Percentiles rank a stretch among this genome's conserved stretches.
Conservation (phyloP, 2,329 filamentous ascomycete species). For the Fusarium xylarioides region DNA sequence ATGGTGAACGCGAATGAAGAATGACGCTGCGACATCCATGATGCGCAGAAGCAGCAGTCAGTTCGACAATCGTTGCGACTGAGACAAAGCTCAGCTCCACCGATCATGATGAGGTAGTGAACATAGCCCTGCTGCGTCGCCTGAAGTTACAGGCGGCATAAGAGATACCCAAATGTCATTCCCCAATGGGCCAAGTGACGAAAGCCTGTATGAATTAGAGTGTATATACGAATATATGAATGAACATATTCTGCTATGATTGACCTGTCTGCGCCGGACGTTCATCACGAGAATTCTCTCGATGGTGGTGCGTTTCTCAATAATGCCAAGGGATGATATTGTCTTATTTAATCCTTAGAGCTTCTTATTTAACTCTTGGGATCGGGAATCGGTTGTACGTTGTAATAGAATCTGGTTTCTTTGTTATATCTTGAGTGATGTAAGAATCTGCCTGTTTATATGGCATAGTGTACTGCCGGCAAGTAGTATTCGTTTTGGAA, state of each 20-base stretch:
- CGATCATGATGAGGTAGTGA: neutral
- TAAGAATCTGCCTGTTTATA: too few relatives aligned
- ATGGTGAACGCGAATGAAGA: neutral
- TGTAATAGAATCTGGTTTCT: too few relatives aligned
- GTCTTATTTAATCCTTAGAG: too few relatives aligned
- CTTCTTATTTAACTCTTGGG: too few relatives aligned
- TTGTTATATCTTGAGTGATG: too few relatives aligned
- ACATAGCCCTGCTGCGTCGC: neutral
- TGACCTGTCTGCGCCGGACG: neutral
- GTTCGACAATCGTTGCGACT: neutral
- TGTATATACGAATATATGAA: conserved; percentile 15
- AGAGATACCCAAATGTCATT: conserved; percentile 19
- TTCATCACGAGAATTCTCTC: too few relatives aligned
- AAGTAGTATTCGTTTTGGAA: too few relatives aligned
- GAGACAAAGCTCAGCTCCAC: neutral
- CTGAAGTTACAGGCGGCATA: neutral
- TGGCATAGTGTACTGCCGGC: too few relatives aligned
- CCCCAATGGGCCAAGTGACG: neutral
- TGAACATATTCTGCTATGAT: neutral
- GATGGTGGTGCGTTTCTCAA: too few relatives aligned
- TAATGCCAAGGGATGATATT: too few relatives aligned
- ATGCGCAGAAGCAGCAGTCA: neutral
- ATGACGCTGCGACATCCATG: neutral
- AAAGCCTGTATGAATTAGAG: neutral
- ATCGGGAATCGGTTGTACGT: too few relatives aligned